These are phyloP conservation scores for Metarhizium humberi DNA, from an alignment of 2,329 filamentous ascomycete genomes.

Conservation along the genomic window DNA sequence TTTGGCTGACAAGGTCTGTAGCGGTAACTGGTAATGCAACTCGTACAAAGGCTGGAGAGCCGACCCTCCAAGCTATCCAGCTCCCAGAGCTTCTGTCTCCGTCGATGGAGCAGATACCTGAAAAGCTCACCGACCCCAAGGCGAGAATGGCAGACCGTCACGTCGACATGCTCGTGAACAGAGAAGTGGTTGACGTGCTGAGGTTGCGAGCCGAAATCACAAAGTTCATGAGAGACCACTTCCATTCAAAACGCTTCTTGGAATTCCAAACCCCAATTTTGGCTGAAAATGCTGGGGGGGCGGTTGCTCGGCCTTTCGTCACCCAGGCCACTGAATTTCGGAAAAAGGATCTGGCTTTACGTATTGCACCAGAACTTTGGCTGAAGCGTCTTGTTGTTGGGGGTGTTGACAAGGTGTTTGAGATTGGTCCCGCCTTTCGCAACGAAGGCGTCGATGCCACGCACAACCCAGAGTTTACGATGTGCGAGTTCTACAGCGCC, in stretches of 20 bases:
- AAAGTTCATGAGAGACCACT: conserved; percentile 62
- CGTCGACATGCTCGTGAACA: conserved; percentile 76
- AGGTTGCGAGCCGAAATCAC: conserved; percentile 67
- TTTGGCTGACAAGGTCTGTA: conserved; percentile 23
- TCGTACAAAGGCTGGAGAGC: conserved; percentile 62
- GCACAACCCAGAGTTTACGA: conserved; percentile 96
- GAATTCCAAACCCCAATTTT: conserved; percentile 91
- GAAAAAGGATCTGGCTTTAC: conserved; percentile 61
- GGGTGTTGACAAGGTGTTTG: conserved; percentile 81
- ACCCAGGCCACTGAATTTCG: conserved; percentile 71
- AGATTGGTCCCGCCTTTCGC: conserved; percentile 85
- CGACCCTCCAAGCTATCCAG: conserved; percentile 59
- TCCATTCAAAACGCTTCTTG: conserved; percentile 63
- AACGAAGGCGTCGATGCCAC: conserved; percentile 89
- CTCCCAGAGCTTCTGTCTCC: conserved; percentile 69
- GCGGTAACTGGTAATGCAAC: conserved; percentile 63
- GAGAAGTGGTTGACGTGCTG: conserved; percentile 56
- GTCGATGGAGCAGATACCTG: conserved; percentile 69
- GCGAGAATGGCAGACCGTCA: conserved; percentile 70
- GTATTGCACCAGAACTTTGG: conserved; percentile 92
- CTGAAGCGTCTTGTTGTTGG: conserved; percentile 86
- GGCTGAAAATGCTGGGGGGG: conserved; percentile 74
- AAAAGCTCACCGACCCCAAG: conserved; percentile 59
- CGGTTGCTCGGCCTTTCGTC: conserved; percentile 75
- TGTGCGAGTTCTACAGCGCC: conserved; percentile 92